phyloP scores from a whole-genome alignment of 2,329 filamentous ascomycete genomes.

The Paecilomyces fulvus region DNA sequence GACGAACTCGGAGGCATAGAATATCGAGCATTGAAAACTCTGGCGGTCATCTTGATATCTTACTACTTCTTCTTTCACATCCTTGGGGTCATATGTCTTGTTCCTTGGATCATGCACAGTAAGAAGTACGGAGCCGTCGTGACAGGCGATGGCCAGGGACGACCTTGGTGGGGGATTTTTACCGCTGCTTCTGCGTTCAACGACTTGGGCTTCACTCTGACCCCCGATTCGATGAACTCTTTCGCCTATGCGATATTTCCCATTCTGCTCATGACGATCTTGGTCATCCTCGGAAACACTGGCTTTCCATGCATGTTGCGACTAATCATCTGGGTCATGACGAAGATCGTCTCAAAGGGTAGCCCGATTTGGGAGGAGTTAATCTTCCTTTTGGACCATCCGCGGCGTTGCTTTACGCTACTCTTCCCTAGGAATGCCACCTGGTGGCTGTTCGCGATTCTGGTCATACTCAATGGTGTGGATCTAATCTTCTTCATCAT shows the following conservation, averaged over 20 bases:
- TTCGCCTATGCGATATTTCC: constrained; percentile 71
- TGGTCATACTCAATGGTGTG: constrained; percentile 71
- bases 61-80: constrained; percentile 83
- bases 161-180: constrained; percentile 86
- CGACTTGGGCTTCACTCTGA: constrained; percentile 88
- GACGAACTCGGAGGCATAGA: constrained; percentile 96
- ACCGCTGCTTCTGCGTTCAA: constrained; percentile 84
- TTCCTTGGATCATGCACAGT: constrained; percentile 70
- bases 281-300: constrained; percentile 92
- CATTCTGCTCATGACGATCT: constrained; percentile 68
- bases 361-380: constrained; percentile 82
- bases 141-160: constrained; percentile 51
- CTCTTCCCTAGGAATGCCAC: constrained; percentile 84
- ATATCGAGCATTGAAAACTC: constrained; percentile 80
- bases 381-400: constrained; percentile 84
- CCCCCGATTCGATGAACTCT: constrained; percentile 85
- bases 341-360: constrained; percentile 55
- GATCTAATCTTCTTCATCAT: constrained; percentile 89
- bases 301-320: constrained; percentile 92
- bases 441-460: constrained; percentile 90
- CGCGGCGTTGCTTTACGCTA: constrained; percentile 89
- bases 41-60: constrained; percentile 65
- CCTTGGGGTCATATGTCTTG: constrained; percentile 62
- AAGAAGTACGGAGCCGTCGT: constrained; percentile 58
- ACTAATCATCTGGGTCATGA: constrained; percentile 78